Conservation (phyloP, 805 yeast genomes). For the Saccharomycopsis sp. region DNA sequence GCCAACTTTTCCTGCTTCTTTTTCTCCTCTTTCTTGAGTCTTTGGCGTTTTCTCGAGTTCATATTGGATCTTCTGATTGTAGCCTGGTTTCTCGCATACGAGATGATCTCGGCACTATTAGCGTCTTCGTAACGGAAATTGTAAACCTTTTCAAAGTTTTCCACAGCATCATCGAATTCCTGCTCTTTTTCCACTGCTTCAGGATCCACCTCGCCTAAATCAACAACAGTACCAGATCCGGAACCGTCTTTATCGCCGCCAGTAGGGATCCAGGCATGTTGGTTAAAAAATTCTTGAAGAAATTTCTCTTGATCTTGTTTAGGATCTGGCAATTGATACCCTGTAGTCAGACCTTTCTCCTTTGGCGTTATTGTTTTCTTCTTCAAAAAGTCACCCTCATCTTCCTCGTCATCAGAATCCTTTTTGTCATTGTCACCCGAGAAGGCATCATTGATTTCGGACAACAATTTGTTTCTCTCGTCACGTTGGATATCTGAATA, state of each 20-base stretch:
- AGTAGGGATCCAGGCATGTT: constrained; percentile 86
- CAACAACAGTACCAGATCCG: constrained; percentile 30
- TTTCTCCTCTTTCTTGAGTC: constrained; percentile 61
- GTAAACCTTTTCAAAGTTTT: constrained; percentile 83
- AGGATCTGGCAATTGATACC: constrained; percentile 56
- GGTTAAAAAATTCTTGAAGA: constrained; percentile 61
- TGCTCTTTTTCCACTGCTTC: constrained; percentile 63
- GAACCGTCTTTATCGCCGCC: constrained; percentile 46
- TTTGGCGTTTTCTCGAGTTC: constrained; percentile 70
- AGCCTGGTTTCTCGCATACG: constrained; percentile 92
- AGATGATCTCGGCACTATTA: constrained; percentile 79
- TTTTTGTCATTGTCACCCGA: constrained; percentile 39
- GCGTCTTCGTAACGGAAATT: constrained; percentile 95
- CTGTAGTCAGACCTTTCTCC: constrained; percentile 25
- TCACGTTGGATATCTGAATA: constrained; percentile 70
- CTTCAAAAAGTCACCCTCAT: constrained; percentile 46
- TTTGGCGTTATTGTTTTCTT: constrained; percentile 43
- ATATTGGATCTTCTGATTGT: constrained; percentile 78
- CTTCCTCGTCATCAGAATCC: constrained; percentile 37
- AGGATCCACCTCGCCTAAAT: constrained; percentile 28
- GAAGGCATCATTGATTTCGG: constrained; percentile 70
- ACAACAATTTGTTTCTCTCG: constrained; percentile 64
- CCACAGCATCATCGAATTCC: constrained; percentile 88
- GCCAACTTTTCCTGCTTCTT: constrained; percentile 45
- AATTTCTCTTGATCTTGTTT: constrained; percentile 57